phyloP scores from a whole-genome alignment of 1,284 basidiomycete genomes.

The Rhodofomes roseus region DNA sequence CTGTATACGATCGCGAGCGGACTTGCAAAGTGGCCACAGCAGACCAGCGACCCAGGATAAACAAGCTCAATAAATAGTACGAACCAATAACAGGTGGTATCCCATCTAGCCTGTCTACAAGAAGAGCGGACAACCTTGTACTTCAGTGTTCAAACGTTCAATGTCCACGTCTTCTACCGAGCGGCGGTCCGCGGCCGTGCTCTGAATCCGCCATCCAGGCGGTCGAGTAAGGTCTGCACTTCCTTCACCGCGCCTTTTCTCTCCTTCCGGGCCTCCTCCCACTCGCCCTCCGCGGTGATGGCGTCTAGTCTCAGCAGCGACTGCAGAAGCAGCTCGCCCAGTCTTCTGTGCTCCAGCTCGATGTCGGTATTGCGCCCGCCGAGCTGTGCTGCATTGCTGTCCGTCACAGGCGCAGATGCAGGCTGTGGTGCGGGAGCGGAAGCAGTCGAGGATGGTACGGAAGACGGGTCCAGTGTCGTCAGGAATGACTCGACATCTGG shows the following conservation, averaged over 20 bases:
- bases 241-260: constrained; percentile 73
- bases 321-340: constrained; percentile 75
- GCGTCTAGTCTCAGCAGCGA: constrained; percentile 74
- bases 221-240: constrained; percentile 56
- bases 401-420: constrained; percentile 10
- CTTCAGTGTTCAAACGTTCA: too few relatives aligned
- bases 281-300: constrained; percentile 60
- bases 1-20: too few relatives aligned
- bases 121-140: neutral
- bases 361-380: constrained; percentile 15
- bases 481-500: constrained; percentile 58
- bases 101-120: neutral
- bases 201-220: constrained; percentile 50
- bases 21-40: too few relatives aligned
- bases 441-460: constrained; percentile 12
- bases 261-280: constrained; percentile 66
- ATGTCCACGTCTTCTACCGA: neutral
- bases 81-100: neutral
- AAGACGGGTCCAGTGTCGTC: constrained; percentile 28
- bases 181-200: constrained; percentile 6
- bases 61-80: too few relatives aligned
- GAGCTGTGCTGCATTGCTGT: neutral
- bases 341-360: constrained; percentile 51
- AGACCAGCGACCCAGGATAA: too few relatives aligned
- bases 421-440: constrained; percentile 8